Percentiles rank a stretch among this genome's conserved stretches.
Conservation (phyloP, 2,329 filamentous ascomycete genomes). For the Aspergillus pseudoviridinutans region DNA sequence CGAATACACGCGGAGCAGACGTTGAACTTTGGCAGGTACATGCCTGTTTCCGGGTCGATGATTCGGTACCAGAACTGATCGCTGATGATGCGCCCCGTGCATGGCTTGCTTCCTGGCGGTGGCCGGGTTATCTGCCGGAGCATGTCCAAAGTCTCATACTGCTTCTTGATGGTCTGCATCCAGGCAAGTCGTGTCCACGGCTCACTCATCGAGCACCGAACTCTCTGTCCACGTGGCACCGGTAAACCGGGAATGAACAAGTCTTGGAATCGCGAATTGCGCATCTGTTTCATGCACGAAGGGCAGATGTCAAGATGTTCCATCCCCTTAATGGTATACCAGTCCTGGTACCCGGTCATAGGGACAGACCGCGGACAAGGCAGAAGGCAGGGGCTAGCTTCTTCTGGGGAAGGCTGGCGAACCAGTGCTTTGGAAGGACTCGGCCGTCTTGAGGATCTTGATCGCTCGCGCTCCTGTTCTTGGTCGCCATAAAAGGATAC, state of each 20-base stretch:
- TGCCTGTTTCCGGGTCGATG: constrained; percentile 61
- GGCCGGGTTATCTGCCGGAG: constrained; percentile 67
- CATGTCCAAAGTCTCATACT: constrained; percentile 61
- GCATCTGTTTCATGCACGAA: constrained; percentile 68
- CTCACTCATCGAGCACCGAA: constrained; percentile 74
- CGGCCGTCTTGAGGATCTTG: constrained; percentile 5
- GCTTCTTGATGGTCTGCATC: constrained; percentile 71
- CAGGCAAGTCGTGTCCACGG: constrained; percentile 84
- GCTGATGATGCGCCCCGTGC: constrained; percentile 57
- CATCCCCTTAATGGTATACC: constrained; percentile 71
- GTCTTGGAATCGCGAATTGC: constrained; percentile 64
- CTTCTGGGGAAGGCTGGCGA: constrained; percentile 14
- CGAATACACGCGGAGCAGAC: constrained; percentile 72
- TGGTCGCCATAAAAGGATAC: constrained; percentile 16
- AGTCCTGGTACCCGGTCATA: constrained; percentile 65
- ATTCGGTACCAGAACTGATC: constrained; percentile 72
- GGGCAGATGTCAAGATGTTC: constrained; percentile 78
- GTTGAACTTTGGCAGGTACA: constrained; percentile 65
- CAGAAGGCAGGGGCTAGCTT: constrained; percentile 46
- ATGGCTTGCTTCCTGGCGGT: constrained; percentile 50
- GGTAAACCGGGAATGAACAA: constrained; percentile 61
- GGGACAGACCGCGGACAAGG: constrained; percentile 65
- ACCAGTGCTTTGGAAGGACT: constrained; percentile 12
- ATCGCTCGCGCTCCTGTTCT: constrained; percentile 1
- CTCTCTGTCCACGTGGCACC: constrained; percentile 54